Percentiles rank a stretch among this genome's conserved stretches.
Conservation (phyloP, 2,329 filamentous ascomycete genomes). For the Cryphonectria naterciae region DNA sequence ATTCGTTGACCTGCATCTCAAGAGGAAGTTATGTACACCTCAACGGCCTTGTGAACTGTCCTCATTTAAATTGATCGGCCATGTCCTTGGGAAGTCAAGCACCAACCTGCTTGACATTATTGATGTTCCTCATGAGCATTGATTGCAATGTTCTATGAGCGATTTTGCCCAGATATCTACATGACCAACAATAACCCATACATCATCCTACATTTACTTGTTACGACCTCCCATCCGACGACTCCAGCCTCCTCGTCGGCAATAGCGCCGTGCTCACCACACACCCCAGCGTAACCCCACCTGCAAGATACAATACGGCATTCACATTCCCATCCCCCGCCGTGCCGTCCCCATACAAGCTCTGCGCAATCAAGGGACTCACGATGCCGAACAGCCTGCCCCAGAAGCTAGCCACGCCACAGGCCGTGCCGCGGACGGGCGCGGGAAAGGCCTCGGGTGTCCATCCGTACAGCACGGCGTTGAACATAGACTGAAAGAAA, state of each 20-base stretch:
- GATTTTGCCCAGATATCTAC: not conserved
- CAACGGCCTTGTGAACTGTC: not conserved
- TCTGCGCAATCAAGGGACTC: slow-evolving; percentile 57
- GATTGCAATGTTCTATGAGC: no score
- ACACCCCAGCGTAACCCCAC: slow-evolving; percentile 57
- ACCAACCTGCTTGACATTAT: not conserved
- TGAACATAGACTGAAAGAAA: slow-evolving; percentile 57
- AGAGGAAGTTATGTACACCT: not conserved
- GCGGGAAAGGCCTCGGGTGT: slow-evolving; percentile 57
- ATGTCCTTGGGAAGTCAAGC: not conserved
- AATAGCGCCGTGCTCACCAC: slow-evolving; percentile 54
- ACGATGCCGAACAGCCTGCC: slow-evolving; percentile 62
- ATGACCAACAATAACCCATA: not conserved
- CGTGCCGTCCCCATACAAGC: slow-evolving; percentile 41
- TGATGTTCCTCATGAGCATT: no score
- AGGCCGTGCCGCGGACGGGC: slow-evolving; percentile 54
- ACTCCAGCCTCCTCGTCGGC: slow-evolving; percentile 45
- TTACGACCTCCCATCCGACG: slow-evolving; percentile 36
- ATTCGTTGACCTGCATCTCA: not conserved
- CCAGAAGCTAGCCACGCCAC: slow-evolving; percentile 62
- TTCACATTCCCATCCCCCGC: slow-evolving; percentile 45
- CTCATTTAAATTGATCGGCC: not conserved
- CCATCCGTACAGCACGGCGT: slow-evolving; percentile 55
- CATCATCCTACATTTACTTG: not conserved
- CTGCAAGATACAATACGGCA: slow-evolving; percentile 59